Conservation (phyloP, 345 rosid species). For the Cardiospermum halicacabum region DNA sequence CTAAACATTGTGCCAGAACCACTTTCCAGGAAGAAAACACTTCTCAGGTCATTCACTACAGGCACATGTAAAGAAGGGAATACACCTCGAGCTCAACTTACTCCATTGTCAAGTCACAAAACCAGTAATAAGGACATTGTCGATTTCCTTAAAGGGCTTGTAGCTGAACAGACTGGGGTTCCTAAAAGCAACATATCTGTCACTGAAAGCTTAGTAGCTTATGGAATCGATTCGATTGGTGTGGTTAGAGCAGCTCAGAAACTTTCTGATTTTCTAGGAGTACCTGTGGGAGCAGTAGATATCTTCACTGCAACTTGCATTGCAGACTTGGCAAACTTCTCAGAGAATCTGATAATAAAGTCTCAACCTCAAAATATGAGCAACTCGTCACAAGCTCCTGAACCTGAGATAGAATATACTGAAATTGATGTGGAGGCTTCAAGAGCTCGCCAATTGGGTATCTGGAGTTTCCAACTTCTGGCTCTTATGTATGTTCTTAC, state of each 20-base stretch:
- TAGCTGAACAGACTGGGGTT: slow-evolving; percentile 51
- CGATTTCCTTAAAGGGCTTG: slow-evolving; percentile 40
- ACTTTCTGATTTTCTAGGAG: slow-evolving; percentile 57
- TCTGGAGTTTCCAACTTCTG: slow-evolving; percentile 44
- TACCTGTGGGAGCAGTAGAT: slow-evolving; percentile 64
- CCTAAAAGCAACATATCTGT: slow-evolving; percentile 33
- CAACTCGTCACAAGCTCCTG: slow-evolving; percentile 22
- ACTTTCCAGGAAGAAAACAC: slow-evolving; percentile 25
- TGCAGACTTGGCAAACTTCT: slow-evolving; percentile 56
- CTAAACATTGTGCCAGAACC: slow-evolving; percentile 39
- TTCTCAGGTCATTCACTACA: slow-evolving; percentile 41
- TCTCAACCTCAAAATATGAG: slow-evolving; percentile 36
- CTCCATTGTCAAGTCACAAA: slow-evolving; percentile 21
- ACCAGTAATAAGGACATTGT: slow-evolving; percentile 38
- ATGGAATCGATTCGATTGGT: slow-evolving; percentile 68
- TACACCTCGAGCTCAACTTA: slow-evolving; percentile 36
- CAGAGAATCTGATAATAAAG: slow-evolving; percentile 42
- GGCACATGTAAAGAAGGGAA: slow-evolving; percentile 43
- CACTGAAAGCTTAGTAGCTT: slow-evolving; percentile 48
- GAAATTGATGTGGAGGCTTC: slow-evolving; percentile 36
- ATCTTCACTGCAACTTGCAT: slow-evolving; percentile 67
- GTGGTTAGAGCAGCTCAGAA: slow-evolving; percentile 73
- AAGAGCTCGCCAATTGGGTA: slow-evolving; percentile 25
- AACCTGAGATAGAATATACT: slow-evolving; percentile 25
- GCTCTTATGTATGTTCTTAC: slow-evolving; percentile 37